phyloP scores from a whole-genome alignment of 2,329 filamentous ascomycete species.

The Alternaria hordeiaustralica region DNA sequence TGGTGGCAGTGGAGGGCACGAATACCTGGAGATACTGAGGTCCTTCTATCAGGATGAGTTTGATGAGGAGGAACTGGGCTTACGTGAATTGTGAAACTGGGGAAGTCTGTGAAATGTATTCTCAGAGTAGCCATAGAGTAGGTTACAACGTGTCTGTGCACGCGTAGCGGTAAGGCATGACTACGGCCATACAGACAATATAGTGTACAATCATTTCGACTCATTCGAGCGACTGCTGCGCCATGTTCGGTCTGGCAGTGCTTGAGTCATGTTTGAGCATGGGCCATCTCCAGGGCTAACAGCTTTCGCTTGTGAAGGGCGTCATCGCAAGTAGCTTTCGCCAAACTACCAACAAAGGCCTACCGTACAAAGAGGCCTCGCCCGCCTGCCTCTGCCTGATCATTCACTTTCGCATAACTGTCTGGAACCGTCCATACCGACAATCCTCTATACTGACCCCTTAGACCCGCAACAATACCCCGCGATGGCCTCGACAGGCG shows the following conservation, averaged over 20 bases:
- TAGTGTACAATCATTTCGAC: slow-evolving; percentile 29
- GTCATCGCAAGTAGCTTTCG: slow-evolving; percentile 31
- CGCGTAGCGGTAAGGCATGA: background rate
- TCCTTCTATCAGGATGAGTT: slow-evolving; percentile 62
- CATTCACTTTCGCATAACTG: background rate
- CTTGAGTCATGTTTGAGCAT: slow-evolving; percentile 15
- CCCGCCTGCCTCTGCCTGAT: slow-evolving; percentile 15
- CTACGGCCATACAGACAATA: background rate
- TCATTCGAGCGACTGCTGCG: slow-evolving; percentile 20
- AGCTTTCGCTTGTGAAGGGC: slow-evolving; percentile 34
- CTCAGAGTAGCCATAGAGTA: background rate
- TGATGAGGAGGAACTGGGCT: slow-evolving; percentile 59
- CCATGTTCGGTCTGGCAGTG: slow-evolving; percentile 17
- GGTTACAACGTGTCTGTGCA: background rate
- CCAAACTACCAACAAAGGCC: slow-evolving; percentile 20
- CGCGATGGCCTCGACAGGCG: slow-evolving; percentile 42
- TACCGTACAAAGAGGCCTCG: slow-evolving; percentile 25
- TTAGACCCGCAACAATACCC: slow-evolving; percentile 21
- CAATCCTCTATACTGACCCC: slow-evolving; percentile 2
- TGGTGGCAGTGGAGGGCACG: slow-evolving; percentile 46
- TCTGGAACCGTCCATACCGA: background rate
- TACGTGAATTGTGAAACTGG: slow-evolving; percentile 48
- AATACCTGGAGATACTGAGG: slow-evolving; percentile 53
- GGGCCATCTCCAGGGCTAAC: background rate
- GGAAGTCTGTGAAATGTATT: background rate